These are phyloP conservation scores for Scleromitrula shiraiana DNA, from an alignment of 2,329 filamentous ascomycete species.

Conservation along the genomic window DNA sequence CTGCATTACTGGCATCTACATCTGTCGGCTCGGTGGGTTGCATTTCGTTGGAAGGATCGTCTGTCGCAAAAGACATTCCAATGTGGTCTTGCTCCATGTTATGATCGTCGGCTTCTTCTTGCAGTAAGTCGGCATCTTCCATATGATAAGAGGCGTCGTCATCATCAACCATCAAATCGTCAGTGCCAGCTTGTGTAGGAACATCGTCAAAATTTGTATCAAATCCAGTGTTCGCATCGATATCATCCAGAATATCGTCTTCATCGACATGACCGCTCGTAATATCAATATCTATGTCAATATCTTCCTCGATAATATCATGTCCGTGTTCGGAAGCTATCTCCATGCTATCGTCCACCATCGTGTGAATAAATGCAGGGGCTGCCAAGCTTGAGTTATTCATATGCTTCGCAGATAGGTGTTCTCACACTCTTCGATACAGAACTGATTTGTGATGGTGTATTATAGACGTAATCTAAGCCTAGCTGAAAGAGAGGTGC, in stretches of 20 bases:
- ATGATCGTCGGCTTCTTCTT: conserved; percentile 19
- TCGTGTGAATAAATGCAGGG: conserved; percentile 10
- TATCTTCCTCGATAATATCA: conserved; percentile 37
- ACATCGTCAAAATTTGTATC: conserved; percentile 8
- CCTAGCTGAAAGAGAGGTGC: background rate
- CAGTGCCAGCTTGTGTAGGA: conserved; percentile 27
- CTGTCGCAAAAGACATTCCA: conserved; percentile 13
- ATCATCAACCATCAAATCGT: conserved; percentile 39
- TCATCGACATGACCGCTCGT: conserved; percentile 39
- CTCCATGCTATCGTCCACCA: conserved; percentile 44
- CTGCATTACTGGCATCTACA: background rate
- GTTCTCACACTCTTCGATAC: no score
- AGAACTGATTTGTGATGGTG: no score
- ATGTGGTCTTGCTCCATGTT: conserved; percentile 17
- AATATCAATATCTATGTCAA: conserved; percentile 53
- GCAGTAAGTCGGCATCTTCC: conserved; percentile 25
- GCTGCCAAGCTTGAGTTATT: conserved; percentile 5
- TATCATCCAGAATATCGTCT: conserved; percentile 49
- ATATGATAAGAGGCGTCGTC: conserved; percentile 34
- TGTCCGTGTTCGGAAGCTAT: conserved; percentile 40
- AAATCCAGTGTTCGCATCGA: conserved; percentile 28
- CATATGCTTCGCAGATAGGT: conserved; percentile 3
- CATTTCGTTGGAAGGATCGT: conserved; percentile 1
- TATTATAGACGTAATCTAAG: no score
- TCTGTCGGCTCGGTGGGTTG: conserved; percentile 3